A percentile compares a stretch with the other conserved stretches of the same genome.
Conservation (phyloP, 768 basidiomycete species). For the Suillus americanus region DNA sequence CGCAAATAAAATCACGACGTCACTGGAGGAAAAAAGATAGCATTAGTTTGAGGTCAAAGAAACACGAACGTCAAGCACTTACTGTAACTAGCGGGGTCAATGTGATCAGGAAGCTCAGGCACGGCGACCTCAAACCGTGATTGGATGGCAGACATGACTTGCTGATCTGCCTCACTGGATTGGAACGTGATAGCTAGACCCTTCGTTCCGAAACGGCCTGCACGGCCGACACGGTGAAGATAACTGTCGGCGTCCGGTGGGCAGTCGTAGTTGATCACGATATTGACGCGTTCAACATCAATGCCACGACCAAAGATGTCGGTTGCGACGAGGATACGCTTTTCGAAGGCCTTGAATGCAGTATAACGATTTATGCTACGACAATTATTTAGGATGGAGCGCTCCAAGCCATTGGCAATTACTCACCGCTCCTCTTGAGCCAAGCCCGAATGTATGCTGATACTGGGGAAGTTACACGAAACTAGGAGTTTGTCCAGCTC, state of each 20-base stretch:
- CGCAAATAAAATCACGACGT: conserved; percentile 40
- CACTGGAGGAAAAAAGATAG: conserved; percentile 30
- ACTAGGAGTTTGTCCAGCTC: conserved; percentile 95
- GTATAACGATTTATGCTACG: conserved; percentile 90
- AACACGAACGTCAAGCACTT: conserved; percentile 34
- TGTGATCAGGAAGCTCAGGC: conserved; percentile 89
- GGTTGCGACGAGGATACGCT: conserved; percentile 98
- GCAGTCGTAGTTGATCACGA: conserved; percentile 98
- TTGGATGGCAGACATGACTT: conserved; percentile 94
- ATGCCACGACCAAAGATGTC: conserved; percentile 99
- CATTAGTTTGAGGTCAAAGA: not conserved
- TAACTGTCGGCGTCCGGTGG: conserved; percentile 98
- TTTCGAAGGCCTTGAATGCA: conserved; percentile 99
- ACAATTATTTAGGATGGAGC: not conserved
- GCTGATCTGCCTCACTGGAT: conserved; percentile 86
- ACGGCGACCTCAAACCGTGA: conserved; percentile 97
- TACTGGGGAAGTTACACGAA: conserved; percentile 98
- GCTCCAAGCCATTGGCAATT: not conserved
- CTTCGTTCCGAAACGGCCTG: conserved; percentile 99
- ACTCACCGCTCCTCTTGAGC: conserved; percentile 94
- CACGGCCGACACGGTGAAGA: conserved; percentile 97
- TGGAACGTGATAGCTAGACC: conserved; percentile 98
- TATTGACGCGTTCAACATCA: conserved; percentile 99
- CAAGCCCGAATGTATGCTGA: conserved; percentile 93
- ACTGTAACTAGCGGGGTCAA: conserved; percentile 97